Conservation (phyloP, 1,284 basidiomycete species). For the Naganishia sp. region DNA sequence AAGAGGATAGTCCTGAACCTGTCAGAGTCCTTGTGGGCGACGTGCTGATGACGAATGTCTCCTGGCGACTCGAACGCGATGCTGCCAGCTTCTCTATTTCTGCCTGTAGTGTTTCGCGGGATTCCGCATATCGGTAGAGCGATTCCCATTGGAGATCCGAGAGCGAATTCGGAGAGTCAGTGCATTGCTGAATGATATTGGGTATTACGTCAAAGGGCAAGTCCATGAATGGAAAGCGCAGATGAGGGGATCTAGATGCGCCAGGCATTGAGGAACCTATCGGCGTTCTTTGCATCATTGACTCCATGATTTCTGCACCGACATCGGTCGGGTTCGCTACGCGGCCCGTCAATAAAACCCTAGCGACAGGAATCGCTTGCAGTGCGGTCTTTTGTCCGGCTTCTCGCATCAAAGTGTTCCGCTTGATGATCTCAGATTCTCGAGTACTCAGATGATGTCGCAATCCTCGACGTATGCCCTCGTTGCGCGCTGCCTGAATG, state of each 20-base stretch:
- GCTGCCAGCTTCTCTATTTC: slow-evolving; percentile 19
- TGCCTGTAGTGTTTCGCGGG: slow-evolving; percentile 12
- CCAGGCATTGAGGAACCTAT: not conserved
- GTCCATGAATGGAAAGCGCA: slow-evolving; percentile 25
- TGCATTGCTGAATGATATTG: slow-evolving; percentile 26
- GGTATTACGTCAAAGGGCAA: slow-evolving; percentile 20
- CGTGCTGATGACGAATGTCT: slow-evolving; percentile 24
- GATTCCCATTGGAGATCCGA: slow-evolving; percentile 24
- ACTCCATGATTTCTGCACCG: slow-evolving; percentile 12
- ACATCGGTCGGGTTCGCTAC: slow-evolving; percentile 13
- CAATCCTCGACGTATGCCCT: slow-evolving; percentile 21
- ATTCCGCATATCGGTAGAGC: slow-evolving; percentile 21
- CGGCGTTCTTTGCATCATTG: slow-evolving; percentile 16
- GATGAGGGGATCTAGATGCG: not conserved
- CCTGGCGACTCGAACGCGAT: slow-evolving; percentile 3
- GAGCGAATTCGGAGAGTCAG: slow-evolving; percentile 14
- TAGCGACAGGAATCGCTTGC: slow-evolving; percentile 13
- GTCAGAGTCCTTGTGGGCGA: slow-evolving; percentile 10
- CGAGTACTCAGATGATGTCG: slow-evolving; percentile 14
- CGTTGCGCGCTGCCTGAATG: slow-evolving; percentile 3
- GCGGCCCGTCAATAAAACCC: slow-evolving; percentile 14
- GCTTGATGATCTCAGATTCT: slow-evolving; percentile 20
- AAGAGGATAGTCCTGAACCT: slow-evolving; percentile 16
- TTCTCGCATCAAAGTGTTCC: slow-evolving; percentile 17
- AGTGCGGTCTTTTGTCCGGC: slow-evolving; percentile 24